Base-by-base conservation (phyloP, 768 basidiomycete genomes). In the Pleurotus platypus region DNA sequence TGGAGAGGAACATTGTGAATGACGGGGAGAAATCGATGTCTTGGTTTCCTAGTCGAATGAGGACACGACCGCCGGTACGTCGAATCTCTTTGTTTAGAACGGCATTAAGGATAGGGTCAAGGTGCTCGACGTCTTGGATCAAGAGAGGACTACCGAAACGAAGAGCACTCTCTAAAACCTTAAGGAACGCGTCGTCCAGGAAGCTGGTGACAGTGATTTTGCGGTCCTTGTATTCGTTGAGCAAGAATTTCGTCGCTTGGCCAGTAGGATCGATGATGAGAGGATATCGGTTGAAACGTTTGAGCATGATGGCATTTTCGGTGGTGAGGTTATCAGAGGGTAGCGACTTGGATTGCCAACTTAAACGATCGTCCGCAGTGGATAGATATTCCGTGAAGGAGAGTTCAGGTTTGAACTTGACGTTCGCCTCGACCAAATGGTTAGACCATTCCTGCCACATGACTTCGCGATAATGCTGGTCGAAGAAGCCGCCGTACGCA, bases 221-320 rank as follows among this genome's bases (percentile, higher is more conserved):
- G 63, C 94, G 87, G 48, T 97, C 92, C 70, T 86, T 89, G 79
- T 95, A 95, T 67, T 97, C 91, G 64, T 96, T 95, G 61, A 94
- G 79, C 51, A 99, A 74, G 85, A 94, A 99, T 8, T 87, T 82
- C 0, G 94, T 95, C 5, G 97, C 97, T 69, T 99, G 97, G 13
- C 95, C 97, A 3, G 96, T 97, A 4, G 97, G 97, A 68, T 99
- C 97, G 64, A 99, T 93, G 57, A 99, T 92, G 50, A 98, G 83
- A 5, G 97, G 97, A 70, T 98, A 98, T 16, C 97, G 91, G 66
- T 93, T 92, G 83, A 94, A 98, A 49, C 94, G 87, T 68, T 96
- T 94, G 67, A 99, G 84, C 94, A 98, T 98, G 72, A 98, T 94
- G n/a, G 97, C 97, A 67, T 99, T 99, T 75, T 98, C 97, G 1